Conservation (phyloP, 2,329 filamentous ascomycete genomes). For the Nemania sp. region DNA sequence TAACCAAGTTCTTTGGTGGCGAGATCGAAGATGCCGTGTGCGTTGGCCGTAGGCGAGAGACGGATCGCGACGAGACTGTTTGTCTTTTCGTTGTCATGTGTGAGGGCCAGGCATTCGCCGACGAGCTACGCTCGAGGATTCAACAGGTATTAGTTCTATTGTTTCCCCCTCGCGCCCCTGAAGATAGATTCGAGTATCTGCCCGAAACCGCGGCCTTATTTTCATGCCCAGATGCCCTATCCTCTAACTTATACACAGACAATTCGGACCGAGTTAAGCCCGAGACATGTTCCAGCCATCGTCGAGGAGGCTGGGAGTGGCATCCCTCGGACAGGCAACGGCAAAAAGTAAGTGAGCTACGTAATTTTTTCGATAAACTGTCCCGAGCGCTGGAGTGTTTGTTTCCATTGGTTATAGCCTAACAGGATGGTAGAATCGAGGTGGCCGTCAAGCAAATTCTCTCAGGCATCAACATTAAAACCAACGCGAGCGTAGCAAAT, state of each 20-base stretch:
- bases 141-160: constrained; percentile 58
- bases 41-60: constrained; percentile 78
- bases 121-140: constrained; percentile 72
- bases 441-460: constrained; percentile 97
- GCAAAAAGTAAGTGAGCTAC: constrained; percentile 80
- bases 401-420: constrained; percentile 31
- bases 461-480: constrained; percentile 86
- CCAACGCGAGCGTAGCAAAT: constrained; percentile 93
- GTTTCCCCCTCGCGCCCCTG: not conserved
- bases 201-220: not conserved
- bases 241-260: constrained; percentile 48
- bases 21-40: constrained; percentile 89
- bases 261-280: constrained; percentile 83
- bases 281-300: constrained; percentile 87
- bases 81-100: constrained; percentile 88
- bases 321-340: constrained; percentile 92
- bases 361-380: not conserved
- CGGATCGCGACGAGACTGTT: constrained; percentile 86
- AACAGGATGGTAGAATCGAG: constrained; percentile 74
- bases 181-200: not conserved
- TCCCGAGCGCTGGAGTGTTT: constrained; percentile 11
- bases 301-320: constrained; percentile 82
- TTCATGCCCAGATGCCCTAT: not conserved
- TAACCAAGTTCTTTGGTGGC: constrained; percentile 82
- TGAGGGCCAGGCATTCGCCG: constrained; percentile 65